Conservation (phyloP, 768 basidiomycete species). For the Suillus decipiens region DNA sequence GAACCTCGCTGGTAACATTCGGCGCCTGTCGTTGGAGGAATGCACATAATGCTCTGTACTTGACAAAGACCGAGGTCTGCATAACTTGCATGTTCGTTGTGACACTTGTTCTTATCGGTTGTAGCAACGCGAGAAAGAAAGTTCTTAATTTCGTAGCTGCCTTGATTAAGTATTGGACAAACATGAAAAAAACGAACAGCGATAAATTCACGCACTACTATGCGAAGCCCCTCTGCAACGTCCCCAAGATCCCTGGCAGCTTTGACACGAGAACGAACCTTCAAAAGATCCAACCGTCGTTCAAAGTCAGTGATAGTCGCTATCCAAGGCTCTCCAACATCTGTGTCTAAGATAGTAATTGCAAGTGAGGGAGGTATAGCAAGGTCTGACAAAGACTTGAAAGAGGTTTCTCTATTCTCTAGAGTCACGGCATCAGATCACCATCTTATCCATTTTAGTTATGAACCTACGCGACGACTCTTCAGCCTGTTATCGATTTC, state of each 20-base stretch:
- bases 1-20: slow-evolving; percentile 82
- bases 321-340: slow-evolving; percentile 90
- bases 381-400: slow-evolving; percentile 78
- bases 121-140: slow-evolving; percentile 83
- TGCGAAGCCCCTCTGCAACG: slow-evolving; percentile 82
- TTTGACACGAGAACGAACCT: slow-evolving; percentile 78
- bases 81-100: slow-evolving; percentile 92
- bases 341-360: slow-evolving; percentile 76
- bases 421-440: slow-evolving; percentile 10
- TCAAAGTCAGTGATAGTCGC: slow-evolving; percentile 81
- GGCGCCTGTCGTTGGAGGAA: slow-evolving; percentile 86
- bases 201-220: slow-evolving; percentile 64
- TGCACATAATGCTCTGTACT: slow-evolving; percentile 77
- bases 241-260: slow-evolving; percentile 83
- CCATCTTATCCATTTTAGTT: not conserved
- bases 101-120: slow-evolving; percentile 79
- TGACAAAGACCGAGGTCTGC: slow-evolving; percentile 83
- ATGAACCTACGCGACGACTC: slow-evolving; percentile 69
- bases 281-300: slow-evolving; percentile 63
- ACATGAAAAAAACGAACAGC: slow-evolving; percentile 1
- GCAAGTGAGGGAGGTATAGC: slow-evolving; percentile 82
- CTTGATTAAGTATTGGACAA: slow-evolving; percentile 41
- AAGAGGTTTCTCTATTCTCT: slow-evolving; percentile 91
- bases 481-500: slow-evolving; percentile 87
- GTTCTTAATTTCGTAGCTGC: slow-evolving; percentile 86